phyloP scores from a whole-genome alignment of 306 rosid genomes.

The Luffa aegyptiaca region DNA sequence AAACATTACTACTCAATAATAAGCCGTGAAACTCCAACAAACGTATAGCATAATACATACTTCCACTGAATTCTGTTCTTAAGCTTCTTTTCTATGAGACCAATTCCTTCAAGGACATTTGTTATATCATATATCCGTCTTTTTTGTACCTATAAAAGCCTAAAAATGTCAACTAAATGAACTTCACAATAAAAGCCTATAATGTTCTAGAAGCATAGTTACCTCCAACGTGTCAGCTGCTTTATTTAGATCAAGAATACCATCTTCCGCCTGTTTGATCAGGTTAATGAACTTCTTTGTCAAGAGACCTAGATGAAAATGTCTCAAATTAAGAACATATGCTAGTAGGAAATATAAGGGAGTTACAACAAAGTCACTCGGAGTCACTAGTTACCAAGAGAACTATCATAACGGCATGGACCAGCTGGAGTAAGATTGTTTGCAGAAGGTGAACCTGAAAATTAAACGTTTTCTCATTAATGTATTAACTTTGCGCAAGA shows the following conservation, averaged over 20 bases:
- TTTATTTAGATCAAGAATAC: constrained; percentile 64
- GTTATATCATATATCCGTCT: constrained; percentile 97
- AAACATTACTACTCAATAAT: constrained; percentile 13
- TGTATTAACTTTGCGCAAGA: background rate
- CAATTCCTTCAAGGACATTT: constrained; percentile 97
- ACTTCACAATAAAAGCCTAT: constrained; percentile 15
- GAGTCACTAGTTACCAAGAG: constrained; percentile 53
- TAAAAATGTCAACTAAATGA: constrained; percentile 17
- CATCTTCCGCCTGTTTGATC: constrained; percentile 87
- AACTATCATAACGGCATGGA: constrained; percentile 98
- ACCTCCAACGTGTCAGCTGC: constrained; percentile 98
- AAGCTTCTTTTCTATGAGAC: constrained; percentile 95
- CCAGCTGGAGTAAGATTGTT: constrained; percentile 84
- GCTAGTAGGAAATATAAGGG: background rate
- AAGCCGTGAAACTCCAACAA: constrained; percentile 3
- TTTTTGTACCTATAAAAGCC: constrained; percentile 73
- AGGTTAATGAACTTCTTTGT: constrained; percentile 89
- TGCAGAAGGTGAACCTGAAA: constrained; percentile 85
- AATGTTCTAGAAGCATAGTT: constrained; percentile 17
- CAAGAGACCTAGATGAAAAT: constrained; percentile 52
- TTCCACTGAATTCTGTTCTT: constrained; percentile 98
- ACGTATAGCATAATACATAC: constrained; percentile 37
- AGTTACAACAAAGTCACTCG: background rate
- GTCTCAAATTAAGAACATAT: constrained; percentile 1
- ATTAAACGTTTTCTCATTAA: constrained; percentile 7